Base-by-base conservation (phyloP, 2,329 filamentous ascomycete species). In the Ophiocordyceps camponoti-floridani region DNA sequence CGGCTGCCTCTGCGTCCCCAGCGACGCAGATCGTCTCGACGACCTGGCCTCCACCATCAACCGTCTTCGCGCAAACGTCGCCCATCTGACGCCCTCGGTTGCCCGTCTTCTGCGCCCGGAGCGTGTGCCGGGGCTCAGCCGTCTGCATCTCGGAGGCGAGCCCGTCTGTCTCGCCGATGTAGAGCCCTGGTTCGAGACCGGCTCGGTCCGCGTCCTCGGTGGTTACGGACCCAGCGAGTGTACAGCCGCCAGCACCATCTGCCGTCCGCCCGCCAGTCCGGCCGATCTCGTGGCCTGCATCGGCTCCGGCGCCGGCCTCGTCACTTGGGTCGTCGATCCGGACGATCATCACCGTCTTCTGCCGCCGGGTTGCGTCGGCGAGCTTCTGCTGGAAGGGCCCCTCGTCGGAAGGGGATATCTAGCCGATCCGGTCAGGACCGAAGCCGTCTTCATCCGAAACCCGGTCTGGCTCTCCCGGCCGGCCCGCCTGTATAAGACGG, bases 1-100 rank as follows among this genome's bases (percentile, higher is more conserved):
- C 2, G 52, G 49, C 1, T 50, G 48, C 27, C 38, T 53, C 10
- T 53, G 52, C 18, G 46, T 53, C 5, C 49, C 52, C 0, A 47
- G 44, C 4, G 48, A 52, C 10, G 45, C 47, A n/a, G 47, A 50
- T 27, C 46, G 51, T 9, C 40, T 48, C 1, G 49, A 48, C 37
- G 47, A 53, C 16, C 38, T 53, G 28, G 46, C 46, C 2, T 41
- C 44, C 3, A 45, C 42, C 8, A 51, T 53, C 14, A 46, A 45
- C 37, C 27, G 14, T 8, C 40, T 46, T n/a, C 40, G 41, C 35
- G 38, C 44, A 27, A 37, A 43, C 41, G 16, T 46, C 31, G 10
- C 46, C 23, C 35, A 33, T 12, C 43, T 51, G 2, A 53, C 49
- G 4, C 47, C 49, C 2, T 49, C 51, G 1, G 46, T 50, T 18